Evolutionary conservation across 805 yeast genomes (phyloP).

Genomic region (Hanseniaspora pseudoguilliermondii): DNA sequence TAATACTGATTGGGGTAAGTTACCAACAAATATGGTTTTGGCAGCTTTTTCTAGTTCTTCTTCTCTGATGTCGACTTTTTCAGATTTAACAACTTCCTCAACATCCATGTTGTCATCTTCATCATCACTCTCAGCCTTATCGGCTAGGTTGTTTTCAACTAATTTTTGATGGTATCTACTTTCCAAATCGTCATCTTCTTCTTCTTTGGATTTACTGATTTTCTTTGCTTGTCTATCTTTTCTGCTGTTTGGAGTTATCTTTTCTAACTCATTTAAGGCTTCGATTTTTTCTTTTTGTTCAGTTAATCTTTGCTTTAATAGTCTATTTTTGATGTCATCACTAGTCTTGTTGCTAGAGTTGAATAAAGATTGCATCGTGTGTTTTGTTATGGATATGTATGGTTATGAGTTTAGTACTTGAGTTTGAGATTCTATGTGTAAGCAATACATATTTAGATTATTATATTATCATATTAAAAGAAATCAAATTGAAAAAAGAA

Average conservation of each 20-base stretch:
- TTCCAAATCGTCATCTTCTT: conserved; percentile 41
- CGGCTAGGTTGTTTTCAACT: conserved; percentile 22
- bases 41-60: conserved; percentile 72
- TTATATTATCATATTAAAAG: too few relatives aligned
- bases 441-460: too few relatives aligned
- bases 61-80: conserved; percentile 49
- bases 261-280: conserved; percentile 15
- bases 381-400: background rate
- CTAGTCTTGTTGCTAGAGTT: conserved; percentile 4
- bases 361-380: conserved; percentile 9
- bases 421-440: too few relatives aligned
- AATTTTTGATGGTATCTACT: conserved; percentile 40
- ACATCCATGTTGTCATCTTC: conserved; percentile 20
- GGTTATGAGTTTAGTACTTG: background rate
- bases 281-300: conserved; percentile 18
- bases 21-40: conserved; percentile 78
- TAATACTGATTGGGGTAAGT: conserved; percentile 54
- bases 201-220: conserved; percentile 20
- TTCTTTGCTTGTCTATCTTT: conserved; percentile 17
- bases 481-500: too few relatives aligned
- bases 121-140: conserved; percentile 14
- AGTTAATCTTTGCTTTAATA: conserved; percentile 10
- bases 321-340: conserved; percentile 8
- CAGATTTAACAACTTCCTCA: conserved; percentile 23
- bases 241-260: conserved; percentile 16